Evolutionary conservation across 345 rosid species (phyloP), one percentile per base, ranked within the genome.

Genomic region (Gossypium rotundifolium): DNA sequence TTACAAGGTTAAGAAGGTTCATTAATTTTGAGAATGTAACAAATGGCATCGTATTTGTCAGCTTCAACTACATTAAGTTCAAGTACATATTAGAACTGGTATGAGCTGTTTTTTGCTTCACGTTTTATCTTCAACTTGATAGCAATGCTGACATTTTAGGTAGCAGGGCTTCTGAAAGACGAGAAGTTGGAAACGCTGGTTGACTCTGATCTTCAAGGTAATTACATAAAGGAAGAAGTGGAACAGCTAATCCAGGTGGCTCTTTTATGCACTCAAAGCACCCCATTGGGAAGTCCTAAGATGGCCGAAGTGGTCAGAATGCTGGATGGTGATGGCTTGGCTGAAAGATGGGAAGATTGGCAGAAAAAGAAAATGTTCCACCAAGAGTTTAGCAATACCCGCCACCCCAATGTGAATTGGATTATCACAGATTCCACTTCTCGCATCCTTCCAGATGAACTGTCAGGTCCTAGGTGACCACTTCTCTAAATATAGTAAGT

Each of bases 321-420:
- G 98, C 88, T 94, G 18, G 98, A 94, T 83, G 98, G 98, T 1
- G 96, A 90, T 52, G 94, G 97, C 10, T 86, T 92, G 84, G 89
- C 94, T 3, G 88, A 90, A 83, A 88, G 87, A 79, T 92, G 98
- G 98, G 95, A 92, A 80, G 92, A 90, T 52, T 93, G 97, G 99
- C 97, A 93, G 83, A 95, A 90, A 72, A 96, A 88, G 49, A 98
- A 95, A 76, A 72, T 83, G 76, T 76, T 84, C 78, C 87, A 88
- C 6, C 90, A 89, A 78, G 94, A 87, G 18, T 83, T 77, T n/a
- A 84, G 54, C 73, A 81, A 79, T 42, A n/a, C 17, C n/a, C 83
- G 74, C 74, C 80, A 82, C 76, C 78, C 84, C 0, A 81, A 80
- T 65, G 74, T 81, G 1, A 81, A 75, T 44, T 91, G 96, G 97